phyloP scores from a whole-genome alignment of 441 rosid genomes.

The Syzygium malaccense region DNA sequence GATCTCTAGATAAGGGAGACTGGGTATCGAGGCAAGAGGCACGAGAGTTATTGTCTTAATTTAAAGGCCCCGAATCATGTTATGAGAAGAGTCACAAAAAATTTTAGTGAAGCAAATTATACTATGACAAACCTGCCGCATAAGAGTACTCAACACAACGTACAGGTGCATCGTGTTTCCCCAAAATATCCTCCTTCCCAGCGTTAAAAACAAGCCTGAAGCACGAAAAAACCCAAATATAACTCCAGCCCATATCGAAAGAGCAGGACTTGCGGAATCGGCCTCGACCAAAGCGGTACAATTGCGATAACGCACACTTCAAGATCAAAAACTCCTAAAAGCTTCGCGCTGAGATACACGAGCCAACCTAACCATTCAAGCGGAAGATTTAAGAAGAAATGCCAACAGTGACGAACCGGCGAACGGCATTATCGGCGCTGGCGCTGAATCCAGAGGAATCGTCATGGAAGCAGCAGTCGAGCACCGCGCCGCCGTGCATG shows the following conservation, averaged over 20 bases:
- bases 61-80: not conserved
- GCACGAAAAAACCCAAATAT: constrained; percentile 7
- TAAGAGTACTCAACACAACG: constrained; percentile 95
- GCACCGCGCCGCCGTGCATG: constrained; percentile 85
- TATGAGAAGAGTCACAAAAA: not conserved
- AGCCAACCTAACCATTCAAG: not conserved
- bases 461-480: constrained; percentile 97
- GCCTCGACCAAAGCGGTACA: not conserved
- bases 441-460: constrained; percentile 97
- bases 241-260: not conserved
- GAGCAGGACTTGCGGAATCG: not conserved
- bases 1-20: not conserved
- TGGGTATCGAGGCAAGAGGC: not conserved
- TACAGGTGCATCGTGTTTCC: constrained; percentile 84
- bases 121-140: constrained; percentile 62
- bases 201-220: constrained; percentile 75
- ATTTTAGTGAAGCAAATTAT: not conserved
- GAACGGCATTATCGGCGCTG: constrained; percentile 59
- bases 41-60: not conserved
- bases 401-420: constrained; percentile 44
- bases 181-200: constrained; percentile 88
- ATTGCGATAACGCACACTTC: not conserved
- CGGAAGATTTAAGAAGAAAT: not conserved
- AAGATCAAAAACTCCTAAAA: not conserved
- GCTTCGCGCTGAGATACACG: not conserved